A percentile compares a stretch with the other conserved stretches of the same genome.
phyloP scores from a whole-genome alignment of 306 rosid species.

The Argentina anserina region DNA sequence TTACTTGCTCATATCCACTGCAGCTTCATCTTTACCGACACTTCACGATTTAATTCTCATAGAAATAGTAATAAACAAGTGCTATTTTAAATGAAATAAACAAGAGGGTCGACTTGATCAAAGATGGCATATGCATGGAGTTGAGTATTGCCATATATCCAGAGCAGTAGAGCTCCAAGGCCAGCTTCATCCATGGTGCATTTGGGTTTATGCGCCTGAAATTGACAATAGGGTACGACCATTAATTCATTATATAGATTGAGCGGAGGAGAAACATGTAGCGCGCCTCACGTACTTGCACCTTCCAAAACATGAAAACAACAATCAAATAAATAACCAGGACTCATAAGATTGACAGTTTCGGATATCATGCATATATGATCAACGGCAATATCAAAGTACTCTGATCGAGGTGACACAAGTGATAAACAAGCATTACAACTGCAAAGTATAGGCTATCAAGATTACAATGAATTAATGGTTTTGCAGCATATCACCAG shows the following conservation, averaged over 20 bases:
- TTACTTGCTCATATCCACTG: conserved; percentile 9
- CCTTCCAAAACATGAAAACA: neutral
- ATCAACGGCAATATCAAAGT: neutral
- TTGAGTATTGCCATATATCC: conserved; percentile 3
- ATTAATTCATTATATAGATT: neutral
- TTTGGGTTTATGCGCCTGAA: conserved; percentile 10
- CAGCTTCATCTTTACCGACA: conserved; percentile 3
- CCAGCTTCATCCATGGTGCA: neutral
- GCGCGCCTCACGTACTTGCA: neutral
- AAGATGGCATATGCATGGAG: neutral
- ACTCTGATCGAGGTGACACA: neutral
- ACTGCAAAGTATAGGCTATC: neutral
- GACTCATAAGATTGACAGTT: neutral
- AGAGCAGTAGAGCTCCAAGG: conserved; percentile 10
- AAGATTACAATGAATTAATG: neutral
- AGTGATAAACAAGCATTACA: neutral
- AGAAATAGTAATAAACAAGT: neutral
- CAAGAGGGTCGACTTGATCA: conserved; percentile 2
- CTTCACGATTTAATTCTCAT: neutral
- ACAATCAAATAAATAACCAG: neutral
- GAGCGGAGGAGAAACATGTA: neutral
- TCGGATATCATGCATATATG: neutral
- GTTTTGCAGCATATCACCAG: neutral
- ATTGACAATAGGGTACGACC: neutral
- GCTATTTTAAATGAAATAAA: neutral